Evolutionary conservation across 148 eudicot species (phyloP).

Genomic region (Polygonum maritimum): DNA sequence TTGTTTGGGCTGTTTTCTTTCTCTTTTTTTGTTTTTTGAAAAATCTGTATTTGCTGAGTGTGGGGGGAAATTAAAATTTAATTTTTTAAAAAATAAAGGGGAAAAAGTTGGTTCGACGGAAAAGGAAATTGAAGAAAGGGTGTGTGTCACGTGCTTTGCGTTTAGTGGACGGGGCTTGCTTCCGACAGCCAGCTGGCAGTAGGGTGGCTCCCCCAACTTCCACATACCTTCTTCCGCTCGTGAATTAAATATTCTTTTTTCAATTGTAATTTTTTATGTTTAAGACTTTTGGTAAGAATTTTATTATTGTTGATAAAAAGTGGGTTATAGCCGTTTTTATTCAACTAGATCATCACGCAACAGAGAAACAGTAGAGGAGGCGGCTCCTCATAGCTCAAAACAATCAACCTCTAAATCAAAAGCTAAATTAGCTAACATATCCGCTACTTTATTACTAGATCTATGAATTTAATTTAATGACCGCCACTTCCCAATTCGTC

Average conservation of each 20-base stretch:
- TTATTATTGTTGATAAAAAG: too few species aligned
- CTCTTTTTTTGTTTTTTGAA: not conserved
- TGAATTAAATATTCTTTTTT: not conserved
- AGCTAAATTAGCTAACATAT: too few species aligned
- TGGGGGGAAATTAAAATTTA: not conserved
- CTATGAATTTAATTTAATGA: too few species aligned
- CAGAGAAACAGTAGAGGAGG: too few species aligned
- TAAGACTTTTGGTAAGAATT: too few species aligned
- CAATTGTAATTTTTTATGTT: too few species aligned
- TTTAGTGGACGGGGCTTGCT: not conserved
- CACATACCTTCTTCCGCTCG: not conserved
- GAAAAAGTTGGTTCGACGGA: not conserved
- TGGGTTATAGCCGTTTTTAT: too few species aligned
- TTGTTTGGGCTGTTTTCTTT: not conserved
- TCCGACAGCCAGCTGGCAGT: conserved; percentile 1
- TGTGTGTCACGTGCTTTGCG: not conserved
- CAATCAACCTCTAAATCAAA: too few species aligned
- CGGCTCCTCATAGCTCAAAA: too few species aligned
- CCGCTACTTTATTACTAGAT: too few species aligned
- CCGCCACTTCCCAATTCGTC: too few species aligned
- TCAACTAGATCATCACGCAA: too few species aligned
- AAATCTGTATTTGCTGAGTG: not conserved
- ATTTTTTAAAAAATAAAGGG: not conserved
- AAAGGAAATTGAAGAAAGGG: not conserved
- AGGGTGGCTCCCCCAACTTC: not conserved